Conservation (phyloP, 2,329 filamentous ascomycete genomes). For the Metarhizium sp. region DNA sequence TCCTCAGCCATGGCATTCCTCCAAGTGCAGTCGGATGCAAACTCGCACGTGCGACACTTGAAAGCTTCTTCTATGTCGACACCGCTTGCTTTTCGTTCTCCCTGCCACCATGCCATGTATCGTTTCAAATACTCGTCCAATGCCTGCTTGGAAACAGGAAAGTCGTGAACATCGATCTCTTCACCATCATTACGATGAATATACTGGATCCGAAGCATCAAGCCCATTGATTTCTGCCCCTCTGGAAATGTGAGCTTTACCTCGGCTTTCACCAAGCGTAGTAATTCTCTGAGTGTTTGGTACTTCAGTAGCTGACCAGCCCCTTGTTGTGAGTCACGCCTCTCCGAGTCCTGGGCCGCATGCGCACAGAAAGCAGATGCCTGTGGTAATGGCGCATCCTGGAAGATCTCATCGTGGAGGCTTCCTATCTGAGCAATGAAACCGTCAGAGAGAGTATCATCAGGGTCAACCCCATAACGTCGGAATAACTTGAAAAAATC, state of each 20-base stretch:
- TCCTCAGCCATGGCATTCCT: slow-evolving; percentile 56
- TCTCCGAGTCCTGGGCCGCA: background rate
- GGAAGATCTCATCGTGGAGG: slow-evolving; percentile 57
- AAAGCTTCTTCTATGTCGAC: slow-evolving; percentile 78
- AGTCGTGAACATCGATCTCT: slow-evolving; percentile 45
- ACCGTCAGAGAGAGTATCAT: slow-evolving; percentile 61
- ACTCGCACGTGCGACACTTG: slow-evolving; percentile 82
- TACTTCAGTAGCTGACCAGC: slow-evolving; percentile 32
- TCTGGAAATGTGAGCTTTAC: slow-evolving; percentile 42
- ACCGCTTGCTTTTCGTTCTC: slow-evolving; percentile 60
- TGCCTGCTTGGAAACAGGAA: slow-evolving; percentile 55
- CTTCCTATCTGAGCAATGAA: slow-evolving; percentile 69
- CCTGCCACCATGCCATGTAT: slow-evolving; percentile 83
- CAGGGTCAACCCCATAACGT: slow-evolving; percentile 60
- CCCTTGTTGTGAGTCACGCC: background rate
- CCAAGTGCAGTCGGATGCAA: slow-evolving; percentile 72
- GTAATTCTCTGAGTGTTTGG: slow-evolving; percentile 35
- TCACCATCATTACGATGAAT: slow-evolving; percentile 41
- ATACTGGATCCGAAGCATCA: slow-evolving; percentile 45
- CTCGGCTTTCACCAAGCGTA: slow-evolving; percentile 36
- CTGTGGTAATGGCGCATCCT: slow-evolving; percentile 34
- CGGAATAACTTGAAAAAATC: slow-evolving; percentile 59
- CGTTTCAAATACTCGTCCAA: slow-evolving; percentile 58
- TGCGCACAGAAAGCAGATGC: background rate
- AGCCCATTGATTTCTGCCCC: slow-evolving; percentile 37